A percentile compares a stretch with the other conserved stretches of the same genome.
Conservation (phyloP, 225 moss, liverwort and hornwort genomes). For the Sphagnum tenellum region DNA sequence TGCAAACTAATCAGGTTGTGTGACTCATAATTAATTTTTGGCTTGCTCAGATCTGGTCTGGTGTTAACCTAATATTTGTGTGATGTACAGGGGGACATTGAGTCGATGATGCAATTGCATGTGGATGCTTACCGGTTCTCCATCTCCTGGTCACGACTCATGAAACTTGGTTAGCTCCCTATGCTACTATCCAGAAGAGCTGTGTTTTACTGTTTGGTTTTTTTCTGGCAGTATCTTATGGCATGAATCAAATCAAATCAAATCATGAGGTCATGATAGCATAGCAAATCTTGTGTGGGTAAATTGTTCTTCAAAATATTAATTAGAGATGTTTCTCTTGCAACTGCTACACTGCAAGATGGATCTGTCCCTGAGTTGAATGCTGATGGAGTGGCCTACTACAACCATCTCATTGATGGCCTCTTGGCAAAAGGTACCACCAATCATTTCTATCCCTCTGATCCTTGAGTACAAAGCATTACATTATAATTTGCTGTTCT, state of each 20-base stretch:
- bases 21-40: background rate
- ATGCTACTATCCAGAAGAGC: background rate
- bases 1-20: no score
- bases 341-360: conserved; percentile 20
- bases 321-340: background rate
- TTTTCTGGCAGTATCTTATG: background rate
- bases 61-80: background rate
- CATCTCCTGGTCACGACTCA: conserved; percentile 76
- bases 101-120: conserved; percentile 45
- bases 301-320: no score
- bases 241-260: background rate
- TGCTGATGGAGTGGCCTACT: conserved; percentile 74
- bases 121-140: conserved; percentile 90
- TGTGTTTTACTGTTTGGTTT: conserved; percentile 20
- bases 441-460: no score
- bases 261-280: background rate
- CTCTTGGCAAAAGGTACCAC: conserved; percentile 59
- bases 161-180: conserved; percentile 22
- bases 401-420: conserved; percentile 69
- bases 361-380: conserved; percentile 50
- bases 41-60: background rate
- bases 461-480: no score
- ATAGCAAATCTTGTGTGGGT: no score
- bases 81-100: conserved; percentile 45
- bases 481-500: no score